Percentiles rank a stretch among this genome's conserved stretches.
Conservation (phyloP, 1,284 basidiomycete species). For the Pterula multifida region DNA sequence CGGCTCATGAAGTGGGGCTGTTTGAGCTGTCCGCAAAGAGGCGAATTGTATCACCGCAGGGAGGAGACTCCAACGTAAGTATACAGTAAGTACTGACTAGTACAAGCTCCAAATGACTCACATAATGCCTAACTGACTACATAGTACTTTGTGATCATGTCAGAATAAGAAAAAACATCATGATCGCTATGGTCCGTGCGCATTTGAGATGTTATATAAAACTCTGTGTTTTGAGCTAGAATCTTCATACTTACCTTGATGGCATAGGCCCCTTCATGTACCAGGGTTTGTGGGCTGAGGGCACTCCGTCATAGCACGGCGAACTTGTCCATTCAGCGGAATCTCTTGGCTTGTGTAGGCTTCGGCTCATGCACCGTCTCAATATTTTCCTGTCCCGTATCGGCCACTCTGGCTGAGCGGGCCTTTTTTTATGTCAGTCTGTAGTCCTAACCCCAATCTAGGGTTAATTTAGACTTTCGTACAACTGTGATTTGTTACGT, state of each 20-base stretch:
- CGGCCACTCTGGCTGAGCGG: slow-evolving; percentile 41
- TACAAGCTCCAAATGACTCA: too few species aligned
- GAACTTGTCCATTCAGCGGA: slow-evolving; percentile 50
- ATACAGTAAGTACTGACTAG: too few species aligned
- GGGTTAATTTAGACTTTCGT: not conserved
- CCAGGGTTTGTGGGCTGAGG: slow-evolving; percentile 31
- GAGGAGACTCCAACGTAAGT: too few species aligned
- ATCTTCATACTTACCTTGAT: slow-evolving; percentile 34
- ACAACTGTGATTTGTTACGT: too few species aligned
- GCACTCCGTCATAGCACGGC: slow-evolving; percentile 55
- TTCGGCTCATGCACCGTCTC: slow-evolving; percentile 55
- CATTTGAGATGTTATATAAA: not conserved
- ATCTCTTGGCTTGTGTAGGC: slow-evolving; percentile 47
- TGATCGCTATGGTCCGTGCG: not conserved
- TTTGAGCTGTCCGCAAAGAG: too few species aligned
- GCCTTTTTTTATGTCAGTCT: slow-evolving; percentile 23
- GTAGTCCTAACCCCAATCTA: slow-evolving; percentile 26
- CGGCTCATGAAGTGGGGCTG: too few species aligned
- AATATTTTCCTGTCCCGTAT: slow-evolving; percentile 60
- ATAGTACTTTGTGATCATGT: too few species aligned
- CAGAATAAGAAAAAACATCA: too few species aligned
- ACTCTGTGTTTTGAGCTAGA: slow-evolving; percentile 1
- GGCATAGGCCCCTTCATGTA: slow-evolving; percentile 27
- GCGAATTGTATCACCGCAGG: too few species aligned
- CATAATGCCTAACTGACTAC: too few species aligned